Base-by-base conservation (phyloP, 768 basidiomycete genomes). In the Phaffia australis region DNA sequence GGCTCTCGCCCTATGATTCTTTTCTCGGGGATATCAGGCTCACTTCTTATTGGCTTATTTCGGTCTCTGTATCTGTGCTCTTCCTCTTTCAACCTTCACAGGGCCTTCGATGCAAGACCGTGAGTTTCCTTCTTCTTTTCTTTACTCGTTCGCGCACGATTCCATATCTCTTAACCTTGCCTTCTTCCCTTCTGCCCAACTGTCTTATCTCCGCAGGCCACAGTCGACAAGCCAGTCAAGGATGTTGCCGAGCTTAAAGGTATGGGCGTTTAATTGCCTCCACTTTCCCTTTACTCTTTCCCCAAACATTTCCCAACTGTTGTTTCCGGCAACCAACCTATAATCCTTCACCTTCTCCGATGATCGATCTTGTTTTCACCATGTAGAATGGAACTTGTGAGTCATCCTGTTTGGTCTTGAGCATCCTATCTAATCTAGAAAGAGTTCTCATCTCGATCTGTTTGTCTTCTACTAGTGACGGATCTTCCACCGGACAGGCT, bases 401-500 rank as follows among this genome's bases (percentile, higher is more conserved):
- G 42, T 35, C 47, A 21, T 18, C 42, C 16, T 51, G 29, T 27
- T 15, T 29, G 1, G 52, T 47, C 11, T 25, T 25, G 27, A 42
- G 4, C 58, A 18, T n/a, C n/a, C 16, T 27, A 54, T 25, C 7
- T 25, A 46, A 14, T 48, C 8, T 47, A 30, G 56, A 56, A 58
- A 27, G 23, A n/a, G 8, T n/a, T 52, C 3, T 42, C 30, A 18
- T 3, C 29, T 11, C 35, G 11, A 42, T 47, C 49, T 21, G 4
- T 14, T 42, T 57, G 9, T 57, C 23, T 25, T 29, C 56, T 18
- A 5, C 7, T 15, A 49, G 46, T 7, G 59, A 29, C 59, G 32
- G 18, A 27, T 8, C 50, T 9, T 29, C 16, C 21, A 95, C 93
- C 75, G 89, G 89, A 79, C 95, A 99, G 78, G 95, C 95, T 23